Base-by-base conservation (phyloP, 2,329 filamentous ascomycete species). In the Teratosphaeria epicoccoides region DNA sequence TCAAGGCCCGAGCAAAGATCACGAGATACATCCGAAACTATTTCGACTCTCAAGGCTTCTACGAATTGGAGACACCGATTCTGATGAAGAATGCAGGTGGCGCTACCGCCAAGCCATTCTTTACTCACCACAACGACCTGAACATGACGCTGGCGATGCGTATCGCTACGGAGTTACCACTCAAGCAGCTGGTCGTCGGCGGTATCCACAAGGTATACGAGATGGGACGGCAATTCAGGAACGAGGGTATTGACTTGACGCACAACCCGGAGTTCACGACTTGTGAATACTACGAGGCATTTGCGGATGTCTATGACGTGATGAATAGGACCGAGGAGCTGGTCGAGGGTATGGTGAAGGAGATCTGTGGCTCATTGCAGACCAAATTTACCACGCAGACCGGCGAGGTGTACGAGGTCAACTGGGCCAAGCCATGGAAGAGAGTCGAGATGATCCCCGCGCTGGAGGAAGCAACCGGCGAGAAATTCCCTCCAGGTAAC, bases 221-320 rank as follows among this genome's bases (percentile, higher is more conserved):
- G 70, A 82, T 98, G 57, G 93, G 93, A 58, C 85, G 89, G 59
- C 88, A 95, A 68, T 98, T 98, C 81, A 78, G 93, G 63, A 98
- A 98, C 66, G 90, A 95, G 71, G 84, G 86, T 54, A 85, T 88
- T 58, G 88, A 95, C 68, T 76, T 93, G 48, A 98, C 93, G 6
- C 93, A 98, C 77, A 98, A 97, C 76, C 93, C 87, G 37, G 93
- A 98, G 69, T 98, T 98, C 76, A 98, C 93, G 43, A 95, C 88
- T 24, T 88, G 88, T 70, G 93, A 98, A 71, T 97, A 97, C 74
- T 98, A 98, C 73, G 84, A 87, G 80, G 91, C 93, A 3, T 97
- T 70, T 51, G 70, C 74, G 33, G 89, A 95, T 70, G 82, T 95
- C 61, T 87, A 94, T 70, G 93, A 97, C 66, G 76, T 96, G 54